Evolutionary conservation across 23 red algal genomes (phyloP).

Genomic region (Cyanidioschyzon merolae): DNA sequence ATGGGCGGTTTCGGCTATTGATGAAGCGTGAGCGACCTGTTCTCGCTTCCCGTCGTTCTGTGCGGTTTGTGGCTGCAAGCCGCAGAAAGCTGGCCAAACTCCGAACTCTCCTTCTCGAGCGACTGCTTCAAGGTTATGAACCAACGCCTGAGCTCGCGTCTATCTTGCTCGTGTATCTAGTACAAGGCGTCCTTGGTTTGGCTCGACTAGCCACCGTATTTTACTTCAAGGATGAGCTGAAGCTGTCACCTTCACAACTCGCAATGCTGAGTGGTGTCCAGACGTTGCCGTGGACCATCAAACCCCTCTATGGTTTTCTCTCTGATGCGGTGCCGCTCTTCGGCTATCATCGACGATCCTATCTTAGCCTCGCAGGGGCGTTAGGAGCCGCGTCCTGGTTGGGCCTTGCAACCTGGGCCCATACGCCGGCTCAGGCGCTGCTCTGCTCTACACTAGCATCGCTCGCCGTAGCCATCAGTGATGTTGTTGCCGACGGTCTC

Average conservation of each 20-base stretch:
- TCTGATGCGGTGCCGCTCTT: slow-evolving; percentile 73
- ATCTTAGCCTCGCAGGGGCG: slow-evolving; percentile 40
- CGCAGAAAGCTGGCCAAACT: background rate
- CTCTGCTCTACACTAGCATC: slow-evolving; percentile 25
- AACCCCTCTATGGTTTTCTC: slow-evolving; percentile 80
- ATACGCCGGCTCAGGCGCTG: slow-evolving; percentile 32
- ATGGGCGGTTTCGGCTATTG: background rate
- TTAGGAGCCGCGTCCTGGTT: slow-evolving; percentile 49
- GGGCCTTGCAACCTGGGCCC: slow-evolving; percentile 36
- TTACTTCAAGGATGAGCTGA: slow-evolving; percentile 79
- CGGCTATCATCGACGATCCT: slow-evolving; percentile 64
- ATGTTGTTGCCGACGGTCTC: slow-evolving; percentile 83
- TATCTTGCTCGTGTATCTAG: slow-evolving; percentile 72
- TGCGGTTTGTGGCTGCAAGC: background rate
- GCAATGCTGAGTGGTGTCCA: slow-evolving; percentile 53
- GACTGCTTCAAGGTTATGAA: slow-evolving; percentile 24
- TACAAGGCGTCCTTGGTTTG: slow-evolving; percentile 83
- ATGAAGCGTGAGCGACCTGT: background rate
- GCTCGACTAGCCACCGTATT: slow-evolving; percentile 72
- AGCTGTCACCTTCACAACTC: slow-evolving; percentile 42
- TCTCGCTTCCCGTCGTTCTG: background rate
- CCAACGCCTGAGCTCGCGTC: slow-evolving; percentile 61
- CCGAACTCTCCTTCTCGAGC: background rate
- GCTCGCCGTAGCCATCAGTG: slow-evolving; percentile 59
- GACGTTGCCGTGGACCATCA: slow-evolving; percentile 84